These are phyloP conservation scores for Quercus gilva DNA, from an alignment of 306 rosid species.

Conservation along the genomic window DNA sequence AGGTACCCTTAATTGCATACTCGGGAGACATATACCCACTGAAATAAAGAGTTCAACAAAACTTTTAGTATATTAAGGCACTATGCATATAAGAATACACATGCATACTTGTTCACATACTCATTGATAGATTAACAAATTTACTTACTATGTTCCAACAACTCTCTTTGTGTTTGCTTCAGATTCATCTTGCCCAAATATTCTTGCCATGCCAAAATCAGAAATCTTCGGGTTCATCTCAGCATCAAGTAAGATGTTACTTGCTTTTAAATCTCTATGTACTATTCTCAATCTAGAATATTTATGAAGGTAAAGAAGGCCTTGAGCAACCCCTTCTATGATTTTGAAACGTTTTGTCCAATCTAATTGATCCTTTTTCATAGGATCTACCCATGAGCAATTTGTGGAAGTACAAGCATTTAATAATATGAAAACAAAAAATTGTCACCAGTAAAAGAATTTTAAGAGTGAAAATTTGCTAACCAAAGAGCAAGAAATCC, in stretches of 20 bases:
- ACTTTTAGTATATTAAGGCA: background rate
- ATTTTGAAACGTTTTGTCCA: constrained; percentile 29
- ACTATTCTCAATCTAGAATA: constrained; percentile 23
- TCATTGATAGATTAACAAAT: background rate
- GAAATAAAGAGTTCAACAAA: background rate
- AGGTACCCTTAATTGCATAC: constrained; percentile 10
- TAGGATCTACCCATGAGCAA: background rate
- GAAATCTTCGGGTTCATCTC: constrained; percentile 29
- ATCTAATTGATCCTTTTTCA: background rate
- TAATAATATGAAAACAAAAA: background rate
- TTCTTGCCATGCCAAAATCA: constrained; percentile 37
- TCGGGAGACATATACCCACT: constrained; percentile 19
- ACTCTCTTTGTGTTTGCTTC: constrained; percentile 27
- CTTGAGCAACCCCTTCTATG: constrained; percentile 25
- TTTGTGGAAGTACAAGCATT: background rate
- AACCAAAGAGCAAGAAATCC: constrained; percentile 20
- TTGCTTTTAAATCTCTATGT: constrained; percentile 23
- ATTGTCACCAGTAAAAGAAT: background rate
- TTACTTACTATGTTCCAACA: constrained; percentile 28
- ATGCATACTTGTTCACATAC: background rate
- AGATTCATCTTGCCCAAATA: constrained; percentile 15
- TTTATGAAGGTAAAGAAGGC: constrained; percentile 25
- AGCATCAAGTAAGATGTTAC: constrained; percentile 24
- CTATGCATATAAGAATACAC: background rate
- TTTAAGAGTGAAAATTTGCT: background rate